These are phyloP conservation scores for Diaporthe sp. DNA, from an alignment of 2,329 filamentous ascomycete genomes.

Conservation along the genomic window DNA sequence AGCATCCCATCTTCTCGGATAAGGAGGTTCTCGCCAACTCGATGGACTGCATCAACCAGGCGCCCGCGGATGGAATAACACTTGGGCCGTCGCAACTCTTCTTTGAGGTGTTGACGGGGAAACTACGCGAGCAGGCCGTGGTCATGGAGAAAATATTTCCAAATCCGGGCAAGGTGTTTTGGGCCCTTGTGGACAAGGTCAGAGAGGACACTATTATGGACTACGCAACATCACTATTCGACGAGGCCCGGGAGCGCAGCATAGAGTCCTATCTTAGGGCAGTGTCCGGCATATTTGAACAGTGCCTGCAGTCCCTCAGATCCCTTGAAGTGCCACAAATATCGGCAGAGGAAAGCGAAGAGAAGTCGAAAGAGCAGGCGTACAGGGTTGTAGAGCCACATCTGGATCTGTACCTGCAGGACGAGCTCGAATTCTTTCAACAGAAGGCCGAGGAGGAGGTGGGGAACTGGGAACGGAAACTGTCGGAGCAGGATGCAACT, in stretches of 20 bases:
- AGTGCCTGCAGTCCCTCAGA: slow-evolving; percentile 82
- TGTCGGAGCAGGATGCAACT: slow-evolving; percentile 90
- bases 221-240: slow-evolving; percentile 87
- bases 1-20: slow-evolving; percentile 86
- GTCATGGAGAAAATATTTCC: slow-evolving; percentile 90
- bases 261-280: slow-evolving; percentile 86
- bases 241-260: slow-evolving; percentile 85
- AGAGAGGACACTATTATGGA: slow-evolving; percentile 88
- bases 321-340: slow-evolving; percentile 77
- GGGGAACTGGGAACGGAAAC: slow-evolving; percentile 88
- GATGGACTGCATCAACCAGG: slow-evolving; percentile 84
- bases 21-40: slow-evolving; percentile 79
- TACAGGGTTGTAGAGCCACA: slow-evolving; percentile 88
- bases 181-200: slow-evolving; percentile 84
- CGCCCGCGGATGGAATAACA: slow-evolving; percentile 75
- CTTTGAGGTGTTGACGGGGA: slow-evolving; percentile 80
- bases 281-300: slow-evolving; percentile 89
- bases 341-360: slow-evolving; percentile 71
- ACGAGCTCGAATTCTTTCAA: slow-evolving; percentile 90
- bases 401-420: slow-evolving; percentile 91
- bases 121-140: slow-evolving; percentile 84
- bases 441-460: slow-evolving; percentile 83
- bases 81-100: slow-evolving; percentile 86
- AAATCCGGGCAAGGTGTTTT: slow-evolving; percentile 77
- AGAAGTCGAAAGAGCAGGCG: slow-evolving; percentile 77